Base-by-base conservation (phyloP, 805 yeast genomes). In the Sugiyamaella floridensis region DNA sequence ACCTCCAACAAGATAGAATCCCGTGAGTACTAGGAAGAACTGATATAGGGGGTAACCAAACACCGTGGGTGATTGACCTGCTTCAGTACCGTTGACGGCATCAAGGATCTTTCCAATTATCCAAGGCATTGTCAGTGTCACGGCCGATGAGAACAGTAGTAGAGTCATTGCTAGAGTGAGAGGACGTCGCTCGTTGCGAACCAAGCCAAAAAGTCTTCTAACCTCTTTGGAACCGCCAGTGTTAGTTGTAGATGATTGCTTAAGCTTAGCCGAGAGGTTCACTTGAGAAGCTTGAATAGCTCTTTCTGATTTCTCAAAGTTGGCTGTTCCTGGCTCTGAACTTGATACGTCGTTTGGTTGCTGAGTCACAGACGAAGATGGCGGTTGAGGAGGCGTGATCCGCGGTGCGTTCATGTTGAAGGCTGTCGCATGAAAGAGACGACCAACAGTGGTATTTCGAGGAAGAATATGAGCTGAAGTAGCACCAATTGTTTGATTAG, bases 31-130 rank as follows among this genome's bases (percentile, higher is more conserved):
- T 0, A 74, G 61, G 62, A 85, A 85, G 66, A 92, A 92, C 44
- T 79, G 77, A n/a, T 70, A 61, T 50, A 81, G 75, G 0, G 86
- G 74, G 12, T 87, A 63, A 0, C 95, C 95, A 55, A 77, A 76
- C 14, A 78, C 71, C n/a, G 56, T 55, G 20, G 67, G 67, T 4
- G 64, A 60, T 7, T 66, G 63, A 16, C 60, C 63, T 4, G 67
- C 68, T 22, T 69, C 69, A 19, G 60, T 52, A 34, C 55, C 32
- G 48, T 72, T 77, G 4, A 86, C 82, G 2, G 83, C 77, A 66
- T 90, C 98, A 18, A 92, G 77, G 47, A 90, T 82, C 62, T 86
- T 86, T 32, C 98, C 98, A 52, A 92, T 85, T 20, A 88, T 75
- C 45, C 84, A 72, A 7, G 98, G 98, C 43, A 92, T 73, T 11